Evolutionary conservation across 2,329 filamentous ascomycete genomes (phyloP), one percentile per base, ranked within the genome.

Genomic region (Sporothrix dimorphospora): DNA sequence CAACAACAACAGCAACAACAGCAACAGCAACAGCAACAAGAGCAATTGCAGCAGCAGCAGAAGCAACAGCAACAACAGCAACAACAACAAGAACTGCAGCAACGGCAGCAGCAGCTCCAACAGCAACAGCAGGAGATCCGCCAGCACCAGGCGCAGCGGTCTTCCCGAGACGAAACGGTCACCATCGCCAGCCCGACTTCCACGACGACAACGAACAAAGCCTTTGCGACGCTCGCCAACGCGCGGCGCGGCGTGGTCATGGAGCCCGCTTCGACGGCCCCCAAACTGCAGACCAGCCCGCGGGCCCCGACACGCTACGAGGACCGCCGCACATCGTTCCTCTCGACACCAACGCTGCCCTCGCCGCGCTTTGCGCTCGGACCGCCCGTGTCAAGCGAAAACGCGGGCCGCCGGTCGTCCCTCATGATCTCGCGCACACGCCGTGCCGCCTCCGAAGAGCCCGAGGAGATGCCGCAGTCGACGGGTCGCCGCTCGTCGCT

Each of bases 341-440:
- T 88, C 2, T 80, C 81, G 69, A 79, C 82, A 2, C 83, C 80
- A n/a, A 79, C 82, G 5, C 76, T 87, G 0, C 81, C 85, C 5
- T 83, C 81, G n/a, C 82, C 87, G 1, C 83, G 85, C 9, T 80
- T 79, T 61, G 76, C 80, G 2, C 73, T 77, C 72, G 79, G 82
- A 24, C 80, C 85, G 24, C 77, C 81, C 1, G 82, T 82, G 0
- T 80, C 84, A 2, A 78, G 80, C 27, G 85, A 87, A 19, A 75
- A 76, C 4, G 74, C 77, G 4, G 82, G 82, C 1, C 85, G 89
- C 27, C 86, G 88, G 71, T 90, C 88, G 1, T 86, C 88, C 4
- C 80, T 90, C 2, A 77, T 82, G 38, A 71, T 82, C 9, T 70
- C 76, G 1, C 78, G 86, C 34, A 81, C 81, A 42, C 85, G 85